Base-by-base conservation (phyloP, 140 eudicot species). In the Erigeron philadelphicus region DNA sequence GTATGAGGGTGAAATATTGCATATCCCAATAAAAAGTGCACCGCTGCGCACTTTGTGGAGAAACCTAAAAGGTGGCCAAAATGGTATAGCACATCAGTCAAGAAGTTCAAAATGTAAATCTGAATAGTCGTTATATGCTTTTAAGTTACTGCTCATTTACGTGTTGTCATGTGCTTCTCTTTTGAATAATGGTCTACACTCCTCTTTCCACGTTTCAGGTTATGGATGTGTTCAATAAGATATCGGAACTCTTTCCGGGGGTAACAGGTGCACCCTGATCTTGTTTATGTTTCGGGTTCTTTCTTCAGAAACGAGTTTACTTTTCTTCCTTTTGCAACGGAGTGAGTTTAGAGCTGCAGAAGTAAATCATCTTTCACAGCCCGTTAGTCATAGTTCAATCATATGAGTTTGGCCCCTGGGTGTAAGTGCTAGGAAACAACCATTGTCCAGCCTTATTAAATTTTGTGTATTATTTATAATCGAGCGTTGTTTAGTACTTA, bases 181-280 rank as follows among this genome's bases (percentile, higher is more conserved):
- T 54, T 54, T 17, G 23, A 11, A n/a, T 54, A 31, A 31, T 31
- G 38, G 38, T 31, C 38, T 31, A 31, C 38, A 31, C 15, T 0
- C 17, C 25, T 23, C 42, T 38, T 55, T 18, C 44, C 11, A 40
- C 66, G 21, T 74, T 66, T 58, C 87, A 88, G 98, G 96, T 91
- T 62, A 92, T 92, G 98, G 95, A 86, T 71, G 96, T 92, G 21
- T 88, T 92, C 83, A 83, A 81, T 68, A 92, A 84, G 79, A 84
- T 92, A 84, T 85, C 92, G 53, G 88, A 92, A 77, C 96, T 92
- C 45, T 92, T 92, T 79, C 98, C 98, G 5, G 97, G 98, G 11
- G 80, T 78, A 45, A 58, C 89, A 6, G 95, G 95, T 66, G 68
- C 87, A 11, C 81, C 83, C 9, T 84, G 76, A 79, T 66, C 42